A percentile compares a stretch with the other conserved stretches of the same genome.
phyloP scores from a whole-genome alignment of 2,329 filamentous ascomycete genomes.

The Colletotrichum orbiculare region DNA sequence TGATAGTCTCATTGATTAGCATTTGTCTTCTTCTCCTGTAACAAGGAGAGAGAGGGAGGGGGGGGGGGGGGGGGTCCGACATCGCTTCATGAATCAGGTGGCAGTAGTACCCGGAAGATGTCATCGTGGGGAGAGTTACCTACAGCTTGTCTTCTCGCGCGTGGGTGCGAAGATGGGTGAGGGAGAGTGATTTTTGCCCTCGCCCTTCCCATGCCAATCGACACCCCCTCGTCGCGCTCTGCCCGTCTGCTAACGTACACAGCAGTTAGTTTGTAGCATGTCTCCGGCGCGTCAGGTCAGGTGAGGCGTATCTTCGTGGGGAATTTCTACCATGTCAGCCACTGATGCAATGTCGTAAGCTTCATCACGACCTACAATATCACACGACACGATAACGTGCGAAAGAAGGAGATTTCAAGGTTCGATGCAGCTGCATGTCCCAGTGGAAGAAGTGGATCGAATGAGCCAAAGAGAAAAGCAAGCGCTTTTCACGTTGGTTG shows the following conservation, averaged over 20 bases:
- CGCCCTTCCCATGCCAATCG: conserved; percentile 31
- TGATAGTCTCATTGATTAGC: background rate
- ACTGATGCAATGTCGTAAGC: conserved; percentile 5
- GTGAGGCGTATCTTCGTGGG: background rate
- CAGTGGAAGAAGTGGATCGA: conserved; percentile 9
- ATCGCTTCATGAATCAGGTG: conserved; percentile 25
- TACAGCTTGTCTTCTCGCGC: background rate
- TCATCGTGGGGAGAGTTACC: conserved; percentile 4
- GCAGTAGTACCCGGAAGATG: conserved; percentile 25
- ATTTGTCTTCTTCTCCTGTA: background rate
- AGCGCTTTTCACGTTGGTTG: conserved; percentile 1
- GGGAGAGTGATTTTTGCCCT: background rate
- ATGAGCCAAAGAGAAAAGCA: conserved; percentile 1
- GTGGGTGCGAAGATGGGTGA: conserved; percentile 2
- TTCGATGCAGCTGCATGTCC: background rate
- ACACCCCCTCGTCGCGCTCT: conserved; percentile 9
- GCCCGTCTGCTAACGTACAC: background rate
- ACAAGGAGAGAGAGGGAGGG: background rate
- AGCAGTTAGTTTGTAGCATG: background rate
- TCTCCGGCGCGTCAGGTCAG: background rate
- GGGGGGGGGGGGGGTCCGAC: conserved; percentile 1
- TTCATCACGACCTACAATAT: background rate
- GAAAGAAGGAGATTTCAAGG: background rate
- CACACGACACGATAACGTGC: background rate
- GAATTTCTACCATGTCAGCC: background rate